Evolutionary conservation across 805 yeast species (phyloP).

Genomic region (Maudiozyma bulderi): DNA sequence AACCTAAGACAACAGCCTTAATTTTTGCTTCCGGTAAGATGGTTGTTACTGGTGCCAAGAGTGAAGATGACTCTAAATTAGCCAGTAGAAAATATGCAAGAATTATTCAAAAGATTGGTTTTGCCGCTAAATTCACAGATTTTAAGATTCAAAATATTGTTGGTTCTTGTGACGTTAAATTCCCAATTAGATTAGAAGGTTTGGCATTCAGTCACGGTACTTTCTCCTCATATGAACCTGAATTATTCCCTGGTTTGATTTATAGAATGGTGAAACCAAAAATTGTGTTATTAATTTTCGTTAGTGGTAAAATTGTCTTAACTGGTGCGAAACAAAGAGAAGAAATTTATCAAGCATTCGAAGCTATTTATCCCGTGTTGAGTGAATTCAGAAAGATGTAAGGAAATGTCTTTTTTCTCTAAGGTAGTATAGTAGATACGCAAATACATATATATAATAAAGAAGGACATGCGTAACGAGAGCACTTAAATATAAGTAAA

Average conservation of each 20-base stretch:
- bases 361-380: slow-evolving; percentile 95
- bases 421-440: not conserved
- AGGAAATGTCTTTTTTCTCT: not conserved
- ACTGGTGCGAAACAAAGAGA: slow-evolving; percentile 99
- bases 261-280: slow-evolving; percentile 99
- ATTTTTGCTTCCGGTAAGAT: slow-evolving; percentile 98
- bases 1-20: slow-evolving; percentile 95
- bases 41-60: slow-evolving; percentile 99
- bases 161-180: slow-evolving; percentile 96
- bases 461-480: not conserved
- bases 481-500: not conserved
- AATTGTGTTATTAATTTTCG: slow-evolving; percentile 90
- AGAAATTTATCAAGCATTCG: slow-evolving; percentile 96
- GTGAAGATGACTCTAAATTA: slow-evolving; percentile 95
- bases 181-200: slow-evolving; percentile 95
- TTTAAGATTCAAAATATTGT: slow-evolving; percentile 97
- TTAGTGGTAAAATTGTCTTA: slow-evolving; percentile 91
- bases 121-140: slow-evolving; percentile 95
- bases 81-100: slow-evolving; percentile 97
- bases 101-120: slow-evolving; percentile 94
- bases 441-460: not conserved
- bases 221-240: slow-evolving; percentile 97
- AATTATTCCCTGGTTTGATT: slow-evolving; percentile 93
- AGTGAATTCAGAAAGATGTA: slow-evolving; percentile 85
- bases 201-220: slow-evolving; percentile 97